Percentiles rank a stretch among this genome's conserved stretches.
Conservation (phyloP, 768 basidiomycete genomes). For the Leccinum incarnatum region DNA sequence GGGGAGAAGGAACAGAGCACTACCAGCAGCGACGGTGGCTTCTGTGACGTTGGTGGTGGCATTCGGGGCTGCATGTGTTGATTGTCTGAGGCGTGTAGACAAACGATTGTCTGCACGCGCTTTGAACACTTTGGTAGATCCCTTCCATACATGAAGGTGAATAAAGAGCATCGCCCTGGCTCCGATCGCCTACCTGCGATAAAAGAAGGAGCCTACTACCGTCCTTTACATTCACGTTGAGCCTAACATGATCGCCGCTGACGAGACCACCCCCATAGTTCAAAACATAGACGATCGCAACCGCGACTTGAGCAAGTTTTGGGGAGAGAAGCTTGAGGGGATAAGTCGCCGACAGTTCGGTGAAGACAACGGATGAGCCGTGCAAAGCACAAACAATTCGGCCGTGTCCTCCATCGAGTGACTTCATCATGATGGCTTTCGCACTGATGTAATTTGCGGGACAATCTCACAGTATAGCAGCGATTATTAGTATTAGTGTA, state of each 20-base stretch:
- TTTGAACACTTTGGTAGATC: slow-evolving; percentile 95
- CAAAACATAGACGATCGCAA: slow-evolving; percentile 75
- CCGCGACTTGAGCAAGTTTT: slow-evolving; percentile 41
- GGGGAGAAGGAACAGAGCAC: slow-evolving; percentile 78
- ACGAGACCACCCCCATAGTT: slow-evolving; percentile 93
- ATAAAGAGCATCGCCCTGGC: slow-evolving; percentile 2
- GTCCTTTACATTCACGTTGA: slow-evolving; percentile 58
- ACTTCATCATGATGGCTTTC: slow-evolving; percentile 1
- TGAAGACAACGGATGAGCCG: slow-evolving; percentile 59
- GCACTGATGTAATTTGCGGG: background rate
- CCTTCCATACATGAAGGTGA: slow-evolving; percentile 41
- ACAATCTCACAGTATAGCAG: background rate
- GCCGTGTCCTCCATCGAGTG: slow-evolving; percentile 46
- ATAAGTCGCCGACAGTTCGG: slow-evolving; percentile 75
- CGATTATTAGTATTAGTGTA: slow-evolving; percentile 24
- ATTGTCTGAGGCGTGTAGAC: slow-evolving; percentile 37
- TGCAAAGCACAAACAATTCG: slow-evolving; percentile 53
- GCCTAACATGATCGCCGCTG: slow-evolving; percentile 70
- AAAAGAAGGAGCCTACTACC: slow-evolving; percentile 66
- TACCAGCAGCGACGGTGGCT: slow-evolving; percentile 48
- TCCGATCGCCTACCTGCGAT: slow-evolving; percentile 64
- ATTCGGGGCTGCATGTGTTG: slow-evolving; percentile 5
- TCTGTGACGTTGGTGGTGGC: slow-evolving; percentile 64
- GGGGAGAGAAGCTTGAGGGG: slow-evolving; percentile 89
- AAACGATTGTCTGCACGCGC: slow-evolving; percentile 58